Evolutionary conservation across 768 basidiomycete genomes (phyloP), one percentile per base, ranked within the genome.

Genomic region (Mycena epipterygia): DNA sequence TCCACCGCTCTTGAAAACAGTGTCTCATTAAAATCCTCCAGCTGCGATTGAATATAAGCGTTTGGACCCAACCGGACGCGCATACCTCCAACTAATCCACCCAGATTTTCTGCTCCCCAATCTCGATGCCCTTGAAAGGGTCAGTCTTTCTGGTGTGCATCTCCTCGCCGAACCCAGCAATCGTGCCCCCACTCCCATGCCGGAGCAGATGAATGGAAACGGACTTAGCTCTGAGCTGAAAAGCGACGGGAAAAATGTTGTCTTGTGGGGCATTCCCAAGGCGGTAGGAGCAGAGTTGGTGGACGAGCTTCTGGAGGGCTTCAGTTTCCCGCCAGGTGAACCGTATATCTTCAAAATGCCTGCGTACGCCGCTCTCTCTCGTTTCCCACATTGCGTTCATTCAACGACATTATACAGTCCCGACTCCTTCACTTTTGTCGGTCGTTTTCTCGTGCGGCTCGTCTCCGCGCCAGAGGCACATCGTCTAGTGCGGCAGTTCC

Each of bases 381-480:
- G 42, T 8, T 39, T 52, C 51, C 23, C 49, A 9, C 32, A 4
- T 64, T 33, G 14, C 14, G 14, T 64, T 35, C 6, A 61, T 27
- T 64, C 35, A 67, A 58, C n/a, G n/a, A n/a, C n/a, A n/a, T n/a
- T 27, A 21, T 46, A 23, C 23, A 67, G 42, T 25, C 48, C 49
- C n/a, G 68, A 85, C 85, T 53, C 4, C 11, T 89, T 87, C 73
- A 81, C 85, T 8, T 49, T 88, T 65, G 83, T 81, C 72, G 85
- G 90, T 29, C 87, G 88, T 53, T 89, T 87, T 72, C 72, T 90
- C 13, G 83, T 95, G 30, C 88, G 88, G 37, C 79, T 92, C 61
- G 77, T 80, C 3, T 88, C 89, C 0, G 80, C 84, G 21, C 84
- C 91, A 12, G 92, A 95, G 75, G 94, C 94, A 1, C 88, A 93